Evolutionary conservation across 2,329 filamentous ascomycete genomes (phyloP).

Genomic region (Cryphonectria parasitica): DNA sequence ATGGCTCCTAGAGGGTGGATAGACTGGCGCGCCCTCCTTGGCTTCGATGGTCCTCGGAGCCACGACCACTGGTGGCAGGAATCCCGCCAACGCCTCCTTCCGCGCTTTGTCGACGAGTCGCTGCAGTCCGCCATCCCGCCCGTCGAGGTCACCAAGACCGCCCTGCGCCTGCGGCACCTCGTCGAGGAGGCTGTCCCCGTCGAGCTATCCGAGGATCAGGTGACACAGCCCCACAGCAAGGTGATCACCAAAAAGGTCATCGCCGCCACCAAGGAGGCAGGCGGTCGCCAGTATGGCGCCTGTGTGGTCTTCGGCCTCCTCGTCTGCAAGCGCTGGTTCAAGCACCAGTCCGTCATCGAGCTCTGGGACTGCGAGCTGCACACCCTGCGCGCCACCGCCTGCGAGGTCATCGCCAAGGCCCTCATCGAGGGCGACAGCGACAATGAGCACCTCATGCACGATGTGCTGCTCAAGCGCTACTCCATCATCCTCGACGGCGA

Average conservation of each 20-base stretch:
- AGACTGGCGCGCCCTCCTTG: constrained; percentile 38
- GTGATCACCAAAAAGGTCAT: constrained; percentile 83
- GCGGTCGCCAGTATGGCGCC: constrained; percentile 70
- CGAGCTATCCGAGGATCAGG: constrained; percentile 75
- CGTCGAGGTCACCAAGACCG: constrained; percentile 83
- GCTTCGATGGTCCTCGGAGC: constrained; percentile 41
- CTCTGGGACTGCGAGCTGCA: constrained; percentile 93
- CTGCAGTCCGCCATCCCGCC: constrained; percentile 72
- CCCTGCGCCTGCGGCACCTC: constrained; percentile 86
- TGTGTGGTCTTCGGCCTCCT: constrained; percentile 87
- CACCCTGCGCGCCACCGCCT: constrained; percentile 76
- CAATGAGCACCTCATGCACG: constrained; percentile 75
- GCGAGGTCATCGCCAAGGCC: constrained; percentile 88
- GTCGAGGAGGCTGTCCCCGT: constrained; percentile 89
- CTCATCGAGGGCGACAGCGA: constrained; percentile 86
- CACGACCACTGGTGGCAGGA: constrained; percentile 46
- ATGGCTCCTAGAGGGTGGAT: constrained; percentile 29
- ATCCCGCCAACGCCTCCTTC: constrained; percentile 60
- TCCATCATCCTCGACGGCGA: constrained; percentile 75
- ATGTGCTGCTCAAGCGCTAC: constrained; percentile 85
- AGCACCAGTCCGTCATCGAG: constrained; percentile 75
- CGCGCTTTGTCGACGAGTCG: constrained; percentile 60
- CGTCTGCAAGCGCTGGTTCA: constrained; percentile 74
- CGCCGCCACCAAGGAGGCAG: constrained; percentile 79
- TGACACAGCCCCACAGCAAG: constrained; percentile 81